phyloP scores from a whole-genome alignment of 1,139 yeast species.

The Hyphopichia fennica region DNA sequence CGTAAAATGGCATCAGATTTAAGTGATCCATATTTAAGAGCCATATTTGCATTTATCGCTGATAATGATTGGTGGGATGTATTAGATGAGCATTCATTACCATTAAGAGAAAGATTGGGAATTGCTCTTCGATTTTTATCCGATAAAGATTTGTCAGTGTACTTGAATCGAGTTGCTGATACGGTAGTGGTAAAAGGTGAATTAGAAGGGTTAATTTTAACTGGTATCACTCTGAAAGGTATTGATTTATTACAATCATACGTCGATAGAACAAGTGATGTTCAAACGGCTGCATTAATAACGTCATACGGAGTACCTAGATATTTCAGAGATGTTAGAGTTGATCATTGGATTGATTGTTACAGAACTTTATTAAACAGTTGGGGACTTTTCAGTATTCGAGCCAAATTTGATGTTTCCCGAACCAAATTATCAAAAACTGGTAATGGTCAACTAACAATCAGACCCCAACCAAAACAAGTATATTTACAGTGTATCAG shows the following conservation, averaged over 20 bases:
- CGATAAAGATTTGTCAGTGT: conserved; percentile 70
- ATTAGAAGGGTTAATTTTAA: conserved; percentile 82
- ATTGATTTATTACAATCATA: conserved; percentile 81
- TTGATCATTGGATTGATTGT: conserved; percentile 73
- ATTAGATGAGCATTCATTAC: conserved; percentile 83
- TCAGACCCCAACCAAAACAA: conserved; percentile 65
- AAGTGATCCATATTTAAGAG: conserved; percentile 86
- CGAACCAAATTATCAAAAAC: conserved; percentile 65
- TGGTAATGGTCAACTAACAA: conserved; percentile 40
- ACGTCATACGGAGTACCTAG: conserved; percentile 82
- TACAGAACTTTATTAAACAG: conserved; percentile 77
- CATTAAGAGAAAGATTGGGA: conserved; percentile 84
- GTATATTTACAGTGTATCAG: conserved; percentile 76
- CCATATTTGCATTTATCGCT: conserved; percentile 90
- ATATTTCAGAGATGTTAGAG: conserved; percentile 69
- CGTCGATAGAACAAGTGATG: conserved; percentile 87
- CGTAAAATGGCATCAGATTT: conserved; percentile 82
- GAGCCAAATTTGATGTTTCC: conserved; percentile 85
- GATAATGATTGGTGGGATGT: conserved; percentile 98
- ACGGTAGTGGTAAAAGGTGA: conserved; percentile 78
- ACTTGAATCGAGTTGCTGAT: conserved; percentile 68
- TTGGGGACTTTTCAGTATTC: conserved; percentile 74
- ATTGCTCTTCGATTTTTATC: conserved; percentile 84
- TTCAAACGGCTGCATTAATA: conserved; percentile 87
- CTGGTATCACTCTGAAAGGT: conserved; percentile 86